phyloP scores from a whole-genome alignment of 1,139 yeast species.

The Sugiyamaella grinbergsii region DNA sequence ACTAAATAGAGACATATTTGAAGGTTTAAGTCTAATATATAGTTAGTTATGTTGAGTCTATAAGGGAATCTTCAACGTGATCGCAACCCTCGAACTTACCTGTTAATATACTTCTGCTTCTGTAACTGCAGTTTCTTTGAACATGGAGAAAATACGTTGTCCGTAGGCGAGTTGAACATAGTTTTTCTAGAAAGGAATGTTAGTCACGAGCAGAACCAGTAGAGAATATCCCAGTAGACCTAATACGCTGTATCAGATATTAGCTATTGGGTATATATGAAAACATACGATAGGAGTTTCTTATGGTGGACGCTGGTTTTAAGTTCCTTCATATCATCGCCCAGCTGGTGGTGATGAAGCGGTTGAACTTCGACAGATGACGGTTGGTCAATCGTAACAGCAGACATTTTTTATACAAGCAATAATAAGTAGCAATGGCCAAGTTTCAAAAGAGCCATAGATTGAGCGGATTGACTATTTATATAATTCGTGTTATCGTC shows the following conservation, averaged over 20 bases:
- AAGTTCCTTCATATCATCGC: slow-evolving; percentile 20
- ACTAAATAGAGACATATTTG: slow-evolving; percentile 14
- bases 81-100: slow-evolving; percentile 17
- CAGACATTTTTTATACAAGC: slow-evolving; percentile 2
- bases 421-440: neutral
- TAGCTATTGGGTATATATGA: too few relatives aligned
- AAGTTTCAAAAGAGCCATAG: neutral
- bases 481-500: slow-evolving; percentile 2
- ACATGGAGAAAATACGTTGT: slow-evolving; percentile 35
- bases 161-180: slow-evolving; percentile 34
- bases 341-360: slow-evolving; percentile 27
- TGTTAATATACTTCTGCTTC: slow-evolving; percentile 26
- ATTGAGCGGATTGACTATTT: neutral
- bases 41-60: slow-evolving; percentile 5
- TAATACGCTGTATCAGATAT: neutral
- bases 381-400: slow-evolving; percentile 2
- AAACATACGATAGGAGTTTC: slow-evolving; percentile 33
- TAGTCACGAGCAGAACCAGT: slow-evolving; percentile 8
- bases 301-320: slow-evolving; percentile 30
- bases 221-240: neutral
- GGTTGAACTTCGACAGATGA: slow-evolving; percentile 25
- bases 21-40: slow-evolving; percentile 3
- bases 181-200: slow-evolving; percentile 25
- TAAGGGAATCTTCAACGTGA: too few relatives aligned
- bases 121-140: slow-evolving; percentile 31